Evolutionary conservation across 345 rosid genomes (phyloP).

Genomic region (Limnanthes douglasii): DNA sequence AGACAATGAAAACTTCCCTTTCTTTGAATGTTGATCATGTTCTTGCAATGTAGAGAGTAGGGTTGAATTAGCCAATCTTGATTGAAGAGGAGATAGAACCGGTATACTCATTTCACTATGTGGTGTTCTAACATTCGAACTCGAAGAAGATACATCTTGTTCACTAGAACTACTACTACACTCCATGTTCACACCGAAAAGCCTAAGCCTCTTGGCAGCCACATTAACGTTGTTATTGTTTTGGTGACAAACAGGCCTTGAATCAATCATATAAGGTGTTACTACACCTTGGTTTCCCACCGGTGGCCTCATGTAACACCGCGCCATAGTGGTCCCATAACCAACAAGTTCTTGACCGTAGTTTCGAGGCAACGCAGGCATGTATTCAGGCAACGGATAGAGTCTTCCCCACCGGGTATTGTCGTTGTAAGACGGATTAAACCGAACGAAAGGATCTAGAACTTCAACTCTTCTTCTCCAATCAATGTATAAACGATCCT

Average conservation of each 20-base stretch:
- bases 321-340: conserved; percentile 19
- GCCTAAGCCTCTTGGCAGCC: conserved; percentile 46
- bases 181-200: conserved; percentile 95
- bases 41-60: too few relatives aligned
- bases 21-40: conserved; percentile 19
- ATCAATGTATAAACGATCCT: conserved; percentile 39
- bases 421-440: conserved; percentile 27
- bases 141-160: conserved; percentile 16
- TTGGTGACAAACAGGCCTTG: conserved; percentile 33
- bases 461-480: conserved; percentile 54
- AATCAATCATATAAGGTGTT: conserved; percentile 42
- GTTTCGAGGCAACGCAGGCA: conserved; percentile 12
- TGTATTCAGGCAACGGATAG: conserved; percentile 19
- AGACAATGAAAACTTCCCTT: conserved; percentile 18
- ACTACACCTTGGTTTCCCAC: conserved; percentile 15
- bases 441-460: too few relatives aligned
- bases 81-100: too few relatives aligned
- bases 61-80: too few relatives aligned
- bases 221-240: conserved; percentile 10
- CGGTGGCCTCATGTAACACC: conserved; percentile 30
- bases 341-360: conserved; percentile 17
- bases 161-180: conserved; percentile 20
- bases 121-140: conserved; percentile 10
- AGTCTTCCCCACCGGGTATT: conserved; percentile 32
- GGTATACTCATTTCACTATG: too few relatives aligned